Base-by-base conservation (phyloP, 2,329 filamentous ascomycete genomes). In the Monosporascus sp. region DNA sequence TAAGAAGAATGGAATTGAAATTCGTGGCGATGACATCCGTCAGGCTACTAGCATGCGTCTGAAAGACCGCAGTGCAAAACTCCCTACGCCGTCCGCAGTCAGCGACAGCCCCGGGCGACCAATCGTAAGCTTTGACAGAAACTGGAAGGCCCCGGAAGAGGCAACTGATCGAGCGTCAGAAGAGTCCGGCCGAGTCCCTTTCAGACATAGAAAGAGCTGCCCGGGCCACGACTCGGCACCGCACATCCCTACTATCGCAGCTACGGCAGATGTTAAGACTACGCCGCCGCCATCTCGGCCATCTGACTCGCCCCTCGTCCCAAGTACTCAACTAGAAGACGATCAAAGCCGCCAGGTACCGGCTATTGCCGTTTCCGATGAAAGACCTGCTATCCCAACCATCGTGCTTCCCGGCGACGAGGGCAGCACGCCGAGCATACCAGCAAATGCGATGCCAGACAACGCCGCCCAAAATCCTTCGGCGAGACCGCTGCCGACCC, bases 51-150 rank as follows among this genome's bases (percentile, higher is more conserved):
- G 89, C 72, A 95, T 95, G 82, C 87, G 79, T 68, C 77, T 94
- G 59, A 91, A 85, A 69, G 90, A 96, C 71, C 86, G 92, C 66
- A 97, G 91, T 72, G 74, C 85, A 53, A 95, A 89, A 68, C 78
- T 97, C 57, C 93, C 92, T 27, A 93, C 88, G 65, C 93, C 93
- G 60, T 90, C 89, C 51, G 87, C 89, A 65, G 92, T 97, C 71
- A 97, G 91, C 75, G 88, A 97, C 74, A 88, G 82, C 67, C 88
- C 89, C 63, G 90, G 90, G 63, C 85, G 93, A 68, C 93, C 93
- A 58, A 97, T 97, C 77, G 93, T 97, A 79, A 97, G 93, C 80
- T 97, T 97, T 79, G 83, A 96, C 73, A 82, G 82, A 65, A 82
- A 87, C 68, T 96, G 90, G 86, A 88, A 85, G 77, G 81, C 85